Evolutionary conservation across 2,329 filamentous ascomycete genomes (phyloP).

Genomic region (Fusarium dlaminii): DNA sequence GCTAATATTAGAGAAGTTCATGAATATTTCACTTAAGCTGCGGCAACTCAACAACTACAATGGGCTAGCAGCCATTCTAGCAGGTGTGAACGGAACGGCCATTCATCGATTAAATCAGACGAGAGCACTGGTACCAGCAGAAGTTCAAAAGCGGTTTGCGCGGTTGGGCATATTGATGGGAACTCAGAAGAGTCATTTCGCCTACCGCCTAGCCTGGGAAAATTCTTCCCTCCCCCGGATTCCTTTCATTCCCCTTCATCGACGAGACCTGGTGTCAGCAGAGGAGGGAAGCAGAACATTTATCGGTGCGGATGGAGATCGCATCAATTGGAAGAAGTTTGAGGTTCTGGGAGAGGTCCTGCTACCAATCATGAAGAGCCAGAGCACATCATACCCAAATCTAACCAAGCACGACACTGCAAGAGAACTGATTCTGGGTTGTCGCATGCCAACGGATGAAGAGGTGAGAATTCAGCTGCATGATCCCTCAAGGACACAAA

Average conservation of each 20-base stretch:
- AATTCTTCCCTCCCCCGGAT: conserved; percentile 92
- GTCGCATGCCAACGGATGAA: conserved; percentile 83
- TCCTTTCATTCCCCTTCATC: conserved; percentile 90
- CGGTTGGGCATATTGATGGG: conserved; percentile 92
- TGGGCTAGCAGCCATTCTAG: conserved; percentile 90
- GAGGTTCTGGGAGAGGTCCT: conserved; percentile 94
- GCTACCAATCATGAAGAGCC: conserved; percentile 89
- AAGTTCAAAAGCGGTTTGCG: conserved; percentile 84
- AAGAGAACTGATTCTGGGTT: conserved; percentile 80
- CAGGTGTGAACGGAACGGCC: conserved; percentile 88
- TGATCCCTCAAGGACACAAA: neutral
- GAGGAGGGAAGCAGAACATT: conserved; percentile 94
- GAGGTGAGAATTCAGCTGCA: conserved; percentile 71
- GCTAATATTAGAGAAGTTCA: conserved; percentile 92
- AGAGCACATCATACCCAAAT: conserved; percentile 82
- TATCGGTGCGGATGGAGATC: conserved; percentile 74
- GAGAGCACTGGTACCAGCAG: conserved; percentile 74
- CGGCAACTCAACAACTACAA: conserved; percentile 98
- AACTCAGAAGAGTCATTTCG: conserved; percentile 89
- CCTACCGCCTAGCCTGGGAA: conserved; percentile 97
- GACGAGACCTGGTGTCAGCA: conserved; percentile 88
- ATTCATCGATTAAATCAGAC: conserved; percentile 87
- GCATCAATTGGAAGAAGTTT: conserved; percentile 98
- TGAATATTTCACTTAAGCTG: conserved; percentile 86
- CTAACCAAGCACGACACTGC: conserved; percentile 75